Evolutionary conservation across 2,329 filamentous ascomycete species (phyloP), one percentile per base, ranked within the genome.

Genomic region (Talaromyces sp.): DNA sequence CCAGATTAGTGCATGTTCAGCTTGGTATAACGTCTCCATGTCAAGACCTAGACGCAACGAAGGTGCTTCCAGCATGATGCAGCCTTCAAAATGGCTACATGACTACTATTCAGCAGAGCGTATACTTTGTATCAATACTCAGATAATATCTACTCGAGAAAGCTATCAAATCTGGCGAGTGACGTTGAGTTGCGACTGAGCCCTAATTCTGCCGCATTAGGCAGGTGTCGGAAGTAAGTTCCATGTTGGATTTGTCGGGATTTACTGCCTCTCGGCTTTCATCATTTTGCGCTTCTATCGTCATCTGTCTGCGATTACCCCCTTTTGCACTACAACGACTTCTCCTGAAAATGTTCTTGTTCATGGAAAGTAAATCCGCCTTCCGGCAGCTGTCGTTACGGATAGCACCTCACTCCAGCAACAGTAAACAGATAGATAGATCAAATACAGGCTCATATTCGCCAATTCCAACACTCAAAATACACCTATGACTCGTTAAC

Each of bases 201-300:
- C 33, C 57, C 44, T 60, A 28, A 50, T 60, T 60, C 58, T 60
- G 50, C 58, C 44, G 35, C 21, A 50, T 60, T 31, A 31, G 58
- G 58, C 6, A 50, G 16, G 57, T 25, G 57, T 25, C 58, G 44
- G 58, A 52, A 52, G 21, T n/a, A 21, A 44, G 11, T 60, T 60
- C 58, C 58, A 25, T 9, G 18, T 12, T 11, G 5, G 44, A 54
- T 14, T 35, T 54, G n/a, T 54, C 50, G 31, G n/a, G 31, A 54
- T 5, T 35, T 11, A 54, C 11, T 35, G 31, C n/a, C 50, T 37
- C 25, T 31, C 21, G 25, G 21, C 28, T 21, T 35, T 37, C 11
- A 39, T 3, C n/a, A 23, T 58, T 46, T 42, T 28, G 31, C 56
- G 21, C n/a, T 21, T 33, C 12, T 31, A 35, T 40, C 58, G 58